These are phyloP conservation scores for Amanita subjunquillea DNA, from an alignment of 768 basidiomycete genomes.

Conservation along the genomic window DNA sequence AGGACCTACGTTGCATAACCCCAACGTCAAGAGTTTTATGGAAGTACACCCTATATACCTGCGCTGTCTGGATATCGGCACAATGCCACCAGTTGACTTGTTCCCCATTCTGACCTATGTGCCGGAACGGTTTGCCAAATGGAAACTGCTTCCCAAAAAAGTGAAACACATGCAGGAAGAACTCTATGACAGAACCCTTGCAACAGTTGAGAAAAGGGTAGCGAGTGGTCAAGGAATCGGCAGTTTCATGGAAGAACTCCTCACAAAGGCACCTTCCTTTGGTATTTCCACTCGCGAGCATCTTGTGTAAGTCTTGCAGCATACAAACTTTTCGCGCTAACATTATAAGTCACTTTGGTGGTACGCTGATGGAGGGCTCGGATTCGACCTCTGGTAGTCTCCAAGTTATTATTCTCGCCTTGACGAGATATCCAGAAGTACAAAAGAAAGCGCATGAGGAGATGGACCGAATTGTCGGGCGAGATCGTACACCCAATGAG, in stretches of 20 bases:
- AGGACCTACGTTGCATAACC: slow-evolving; percentile 15
- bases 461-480: slow-evolving; percentile 14
- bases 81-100: slow-evolving; percentile 25
- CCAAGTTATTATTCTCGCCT: slow-evolving; percentile 10
- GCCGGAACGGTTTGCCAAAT: slow-evolving; percentile 23
- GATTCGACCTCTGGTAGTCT: slow-evolving; percentile 19
- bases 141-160: slow-evolving; percentile 19
- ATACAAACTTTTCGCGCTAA: background rate
- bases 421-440: slow-evolving; percentile 1
- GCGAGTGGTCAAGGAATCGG: slow-evolving; percentile 16
- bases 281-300: slow-evolving; percentile 15
- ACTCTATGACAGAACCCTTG: slow-evolving; percentile 19
- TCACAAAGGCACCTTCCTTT: slow-evolving; percentile 13
- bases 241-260: slow-evolving; percentile 21
- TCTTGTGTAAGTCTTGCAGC: slow-evolving; percentile 11
- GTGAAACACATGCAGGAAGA: slow-evolving; percentile 15
- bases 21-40: slow-evolving; percentile 16
- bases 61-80: slow-evolving; percentile 19
- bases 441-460: slow-evolving; percentile 13
- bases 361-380: slow-evolving; percentile 19
- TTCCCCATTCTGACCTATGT: slow-evolving; percentile 21
- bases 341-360: slow-evolving; percentile 18
- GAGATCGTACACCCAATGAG: slow-evolving; percentile 9
- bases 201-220: slow-evolving; percentile 15
- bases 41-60: slow-evolving; percentile 16